phyloP scores from a whole-genome alignment of 805 yeast species.

The Hanseniaspora osmophila region DNA sequence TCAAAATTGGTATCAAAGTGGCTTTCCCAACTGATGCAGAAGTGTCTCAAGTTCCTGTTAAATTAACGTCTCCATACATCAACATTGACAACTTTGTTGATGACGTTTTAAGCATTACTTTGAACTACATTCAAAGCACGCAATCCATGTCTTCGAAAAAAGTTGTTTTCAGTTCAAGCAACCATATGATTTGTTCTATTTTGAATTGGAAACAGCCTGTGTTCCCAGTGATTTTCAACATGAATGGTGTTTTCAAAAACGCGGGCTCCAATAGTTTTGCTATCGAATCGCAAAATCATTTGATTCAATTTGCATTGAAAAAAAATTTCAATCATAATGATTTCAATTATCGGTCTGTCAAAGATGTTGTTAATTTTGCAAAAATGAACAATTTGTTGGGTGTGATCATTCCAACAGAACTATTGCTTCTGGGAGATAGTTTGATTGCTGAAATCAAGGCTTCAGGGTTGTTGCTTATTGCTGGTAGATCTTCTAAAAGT shows the following conservation, averaged over 20 bases:
- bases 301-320: constrained; percentile 8
- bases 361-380: constrained; percentile 73
- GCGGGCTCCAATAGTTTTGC: constrained; percentile 9
- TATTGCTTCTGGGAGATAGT: constrained; percentile 62
- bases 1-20: constrained; percentile 62
- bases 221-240: constrained; percentile 79
- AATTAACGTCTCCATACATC: constrained; percentile 26
- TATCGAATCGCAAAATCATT: constrained; percentile 20
- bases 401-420: constrained; percentile 55
- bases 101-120: constrained; percentile 51
- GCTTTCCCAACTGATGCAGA: constrained; percentile 56
- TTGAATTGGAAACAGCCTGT: constrained; percentile 98
- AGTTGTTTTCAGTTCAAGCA: constrained; percentile 70
- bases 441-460: constrained; percentile 61
- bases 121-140: constrained; percentile 54
- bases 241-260: constrained; percentile 43
- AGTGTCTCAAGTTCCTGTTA: constrained; percentile 26
- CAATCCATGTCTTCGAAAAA: constrained; percentile 37
- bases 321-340: constrained; percentile 5
- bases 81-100: constrained; percentile 69
- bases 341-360: constrained; percentile 43
- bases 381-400: constrained; percentile 76
- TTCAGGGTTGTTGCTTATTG: constrained; percentile 75
- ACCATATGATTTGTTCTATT: constrained; percentile 82
- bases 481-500: constrained; percentile 30